phyloP scores from a whole-genome alignment of 306 rosid species.

The Purshia tridentata region DNA sequence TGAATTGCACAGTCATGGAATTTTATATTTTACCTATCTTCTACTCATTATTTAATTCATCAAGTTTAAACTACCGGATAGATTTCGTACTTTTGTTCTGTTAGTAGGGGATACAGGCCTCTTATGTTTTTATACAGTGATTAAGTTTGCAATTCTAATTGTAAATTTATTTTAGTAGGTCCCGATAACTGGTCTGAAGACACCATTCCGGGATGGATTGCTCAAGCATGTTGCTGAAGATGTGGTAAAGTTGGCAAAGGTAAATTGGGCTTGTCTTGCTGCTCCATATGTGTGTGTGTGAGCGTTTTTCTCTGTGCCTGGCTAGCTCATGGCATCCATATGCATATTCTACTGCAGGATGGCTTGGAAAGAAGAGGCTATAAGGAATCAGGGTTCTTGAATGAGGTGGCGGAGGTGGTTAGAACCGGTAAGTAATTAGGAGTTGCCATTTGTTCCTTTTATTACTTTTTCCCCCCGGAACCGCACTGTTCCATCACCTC shows the following conservation, averaged over 20 bases:
- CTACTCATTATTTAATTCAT: neutral
- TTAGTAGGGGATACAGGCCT: neutral
- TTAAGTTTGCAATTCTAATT: constrained; percentile 30
- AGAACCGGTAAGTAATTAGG: constrained; percentile 59
- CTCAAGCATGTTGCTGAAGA: constrained; percentile 92
- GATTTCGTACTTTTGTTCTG: neutral
- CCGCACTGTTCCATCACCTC: neutral
- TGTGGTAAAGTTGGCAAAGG: constrained; percentile 81
- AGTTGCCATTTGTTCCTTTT: constrained; percentile 2
- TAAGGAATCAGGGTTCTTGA: constrained; percentile 89
- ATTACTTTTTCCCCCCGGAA: neutral
- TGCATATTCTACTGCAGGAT: constrained; percentile 46
- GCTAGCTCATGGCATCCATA: constrained; percentile 1
- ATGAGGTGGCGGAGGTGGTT: constrained; percentile 88
- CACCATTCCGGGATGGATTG: constrained; percentile 91
- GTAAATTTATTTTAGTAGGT: constrained; percentile 49
- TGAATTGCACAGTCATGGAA: neutral
- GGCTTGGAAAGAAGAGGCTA: constrained; percentile 95
- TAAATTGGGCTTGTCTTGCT: constrained; percentile 25
- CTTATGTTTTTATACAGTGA: neutral
- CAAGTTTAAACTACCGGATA: neutral
- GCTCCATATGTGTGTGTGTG: constrained; percentile 20
- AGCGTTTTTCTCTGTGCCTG: constrained; percentile 3
- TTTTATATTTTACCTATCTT: neutral
- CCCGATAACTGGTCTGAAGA: constrained; percentile 71